Evolutionary conservation across 2,329 filamentous ascomycete species (phyloP).

Genomic region (Shiraia bambusicola): DNA sequence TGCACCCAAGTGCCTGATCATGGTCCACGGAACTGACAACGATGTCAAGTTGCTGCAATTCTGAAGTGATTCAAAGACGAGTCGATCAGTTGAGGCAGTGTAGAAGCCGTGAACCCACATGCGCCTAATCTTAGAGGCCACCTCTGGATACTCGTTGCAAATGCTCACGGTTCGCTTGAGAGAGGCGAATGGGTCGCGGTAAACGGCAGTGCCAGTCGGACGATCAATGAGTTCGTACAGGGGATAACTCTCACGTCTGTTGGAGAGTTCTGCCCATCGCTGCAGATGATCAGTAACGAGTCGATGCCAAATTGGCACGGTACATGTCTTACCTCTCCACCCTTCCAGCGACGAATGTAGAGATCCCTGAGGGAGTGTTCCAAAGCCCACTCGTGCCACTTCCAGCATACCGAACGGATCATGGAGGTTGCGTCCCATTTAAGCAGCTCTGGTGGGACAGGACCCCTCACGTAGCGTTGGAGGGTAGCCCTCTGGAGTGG

Average conservation of each 20-base stretch:
- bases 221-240: constrained; percentile 53
- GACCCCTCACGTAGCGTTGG: constrained; percentile 54
- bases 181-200: constrained; percentile 54
- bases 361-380: constrained; percentile 54
- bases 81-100: constrained; percentile 51
- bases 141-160: constrained; percentile 48
- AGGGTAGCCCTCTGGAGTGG: constrained; percentile 49
- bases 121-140: constrained; percentile 53
- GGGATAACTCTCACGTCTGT: constrained; percentile 47
- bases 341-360: constrained; percentile 56
- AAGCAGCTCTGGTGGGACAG: constrained; percentile 53
- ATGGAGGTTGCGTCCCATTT: constrained; percentile 54
- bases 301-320: not conserved
- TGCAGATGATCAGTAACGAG: constrained; percentile 35
- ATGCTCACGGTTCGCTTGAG: constrained; percentile 52
- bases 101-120: constrained; percentile 60
- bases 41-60: constrained; percentile 51
- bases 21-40: constrained; percentile 56
- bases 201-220: constrained; percentile 52
- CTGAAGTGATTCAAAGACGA: constrained; percentile 52
- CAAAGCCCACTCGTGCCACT: constrained; percentile 57
- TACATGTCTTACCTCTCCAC: constrained; percentile 40
- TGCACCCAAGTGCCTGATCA: constrained; percentile 51
- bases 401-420: constrained; percentile 52
- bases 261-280: constrained; percentile 54